phyloP scores from a whole-genome alignment of 2,329 filamentous ascomycete species.

The Drechslerella coelobrocha region DNA sequence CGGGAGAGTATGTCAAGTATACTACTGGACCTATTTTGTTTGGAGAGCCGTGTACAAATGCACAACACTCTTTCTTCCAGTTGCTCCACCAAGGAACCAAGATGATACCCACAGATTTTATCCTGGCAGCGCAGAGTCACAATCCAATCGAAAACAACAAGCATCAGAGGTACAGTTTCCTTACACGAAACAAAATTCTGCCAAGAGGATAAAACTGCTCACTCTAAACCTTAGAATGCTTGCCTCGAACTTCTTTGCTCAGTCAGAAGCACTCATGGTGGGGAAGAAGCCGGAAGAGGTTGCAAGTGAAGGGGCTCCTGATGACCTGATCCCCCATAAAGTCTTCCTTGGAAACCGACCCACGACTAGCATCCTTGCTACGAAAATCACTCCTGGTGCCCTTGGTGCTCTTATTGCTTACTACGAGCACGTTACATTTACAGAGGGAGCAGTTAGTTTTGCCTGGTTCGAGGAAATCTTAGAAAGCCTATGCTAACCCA shows the following conservation, averaged over 20 bases:
- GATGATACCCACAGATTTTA: constrained; percentile 97
- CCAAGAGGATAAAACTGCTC: constrained; percentile 18
- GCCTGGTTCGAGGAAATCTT: too few species aligned
- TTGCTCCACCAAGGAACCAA: constrained; percentile 98
- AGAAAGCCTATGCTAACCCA: constrained; percentile 3
- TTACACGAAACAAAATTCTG: not conserved
- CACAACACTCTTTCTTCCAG: constrained; percentile 99
- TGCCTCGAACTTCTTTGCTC: constrained; percentile 88
- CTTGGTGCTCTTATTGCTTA: constrained; percentile 95
- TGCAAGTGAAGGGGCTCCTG: constrained; percentile 74
- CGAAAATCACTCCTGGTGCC: constrained; percentile 91
- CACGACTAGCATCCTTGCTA: constrained; percentile 91
- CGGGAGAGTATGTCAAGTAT: constrained; percentile 89
- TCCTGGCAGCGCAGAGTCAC: constrained; percentile 93
- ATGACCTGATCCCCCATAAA: constrained; percentile 92
- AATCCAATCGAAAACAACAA: constrained; percentile 91
- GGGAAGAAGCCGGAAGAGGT: constrained; percentile 84
- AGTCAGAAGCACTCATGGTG: constrained; percentile 88
- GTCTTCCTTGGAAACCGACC: constrained; percentile 97
- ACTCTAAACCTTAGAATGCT: constrained; percentile 67
- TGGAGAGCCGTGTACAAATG: constrained; percentile 97
- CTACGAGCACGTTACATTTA: constrained; percentile 98
- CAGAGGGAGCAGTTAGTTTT: constrained; percentile 74
- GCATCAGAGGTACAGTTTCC: constrained; percentile 74
- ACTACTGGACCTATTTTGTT: constrained; percentile 96